phyloP scores from a whole-genome alignment of 2,329 filamentous ascomycete species.

The Diaporthe sp. region DNA sequence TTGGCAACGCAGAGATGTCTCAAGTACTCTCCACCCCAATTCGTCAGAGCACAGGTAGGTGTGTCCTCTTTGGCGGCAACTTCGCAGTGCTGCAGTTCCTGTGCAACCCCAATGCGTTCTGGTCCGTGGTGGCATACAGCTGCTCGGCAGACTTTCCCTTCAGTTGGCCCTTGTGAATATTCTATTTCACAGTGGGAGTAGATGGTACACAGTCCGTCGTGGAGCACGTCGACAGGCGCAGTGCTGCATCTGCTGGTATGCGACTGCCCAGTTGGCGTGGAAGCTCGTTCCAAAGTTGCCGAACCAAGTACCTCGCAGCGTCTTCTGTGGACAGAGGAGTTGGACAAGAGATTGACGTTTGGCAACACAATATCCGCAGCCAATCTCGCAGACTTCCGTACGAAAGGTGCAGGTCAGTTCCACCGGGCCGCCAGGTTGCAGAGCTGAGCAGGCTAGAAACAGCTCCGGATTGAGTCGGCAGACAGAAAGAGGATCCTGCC shows the following conservation, averaged over 20 bases:
- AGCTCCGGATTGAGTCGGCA: conserved; percentile 38
- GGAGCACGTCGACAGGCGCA: conserved; percentile 35
- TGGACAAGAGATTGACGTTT: conserved; percentile 33
- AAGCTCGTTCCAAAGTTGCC: conserved; percentile 26
- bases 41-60: conserved; percentile 19
- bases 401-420: conserved; percentile 38
- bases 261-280: conserved; percentile 30
- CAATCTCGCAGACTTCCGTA: conserved; percentile 36
- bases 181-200: conserved; percentile 15
- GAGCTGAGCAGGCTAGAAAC: conserved; percentile 38
- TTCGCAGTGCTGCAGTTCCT: conserved; percentile 40
- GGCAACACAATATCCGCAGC: conserved; percentile 35
- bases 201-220: conserved; percentile 20
- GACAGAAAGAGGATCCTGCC: conserved; percentile 37
- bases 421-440: conserved; percentile 35
- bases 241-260: conserved; percentile 36
- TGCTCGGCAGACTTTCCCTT: conserved; percentile 29
- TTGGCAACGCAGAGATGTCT: conserved; percentile 68
- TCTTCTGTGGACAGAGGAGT: conserved; percentile 17
- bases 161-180: conserved; percentile 4
- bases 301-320: conserved; percentile 20
- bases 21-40: conserved; percentile 37
- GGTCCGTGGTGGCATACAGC: conserved; percentile 33
- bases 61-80: conserved; percentile 39
- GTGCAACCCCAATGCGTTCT: conserved; percentile 38